A percentile compares a stretch with the other conserved stretches of the same genome.
These are phyloP conservation scores for Globisporangium paddicum DNA, from an alignment of 352 stramenopile genomes.

Conservation along the genomic window DNA sequence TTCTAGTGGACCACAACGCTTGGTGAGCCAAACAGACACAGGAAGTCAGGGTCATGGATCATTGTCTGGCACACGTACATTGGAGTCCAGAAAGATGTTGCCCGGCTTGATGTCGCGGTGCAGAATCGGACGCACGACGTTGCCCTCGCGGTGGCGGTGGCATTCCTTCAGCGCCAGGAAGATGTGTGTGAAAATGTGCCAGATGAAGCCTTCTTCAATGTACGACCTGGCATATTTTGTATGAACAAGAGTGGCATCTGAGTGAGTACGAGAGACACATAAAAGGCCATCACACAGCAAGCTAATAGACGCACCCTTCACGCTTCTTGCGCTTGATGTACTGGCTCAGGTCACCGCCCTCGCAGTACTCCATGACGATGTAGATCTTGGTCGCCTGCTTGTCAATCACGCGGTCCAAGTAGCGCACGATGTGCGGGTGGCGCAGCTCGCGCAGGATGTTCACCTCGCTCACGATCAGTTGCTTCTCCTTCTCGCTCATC, in stretches of 20 bases:
- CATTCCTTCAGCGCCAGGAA: slow-evolving; percentile 90
- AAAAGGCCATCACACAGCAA: background rate
- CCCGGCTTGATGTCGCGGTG: slow-evolving; percentile 91
- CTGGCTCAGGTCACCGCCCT: slow-evolving; percentile 86
- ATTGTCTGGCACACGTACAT: slow-evolving; percentile 40
- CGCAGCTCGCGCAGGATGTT: slow-evolving; percentile 93
- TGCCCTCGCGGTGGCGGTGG: slow-evolving; percentile 84
- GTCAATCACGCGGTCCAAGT: slow-evolving; percentile 93
- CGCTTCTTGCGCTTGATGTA: slow-evolving; percentile 90
- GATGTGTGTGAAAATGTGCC: slow-evolving; percentile 91
- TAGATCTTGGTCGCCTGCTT: slow-evolving; percentile 91
- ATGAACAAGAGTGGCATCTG: background rate
- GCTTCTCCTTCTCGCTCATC: slow-evolving; percentile 93
- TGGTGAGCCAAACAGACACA: slow-evolving; percentile 7
- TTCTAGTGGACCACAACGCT: slow-evolving; percentile 38
- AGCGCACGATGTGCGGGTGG: slow-evolving; percentile 92
- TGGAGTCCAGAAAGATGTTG: slow-evolving; percentile 91
- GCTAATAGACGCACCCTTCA: slow-evolving; percentile 49
- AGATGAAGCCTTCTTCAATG: slow-evolving; percentile 93
- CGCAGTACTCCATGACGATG: slow-evolving; percentile 95
- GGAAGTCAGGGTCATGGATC: background rate
- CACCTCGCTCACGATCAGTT: slow-evolving; percentile 92
- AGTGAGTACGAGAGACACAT: background rate
- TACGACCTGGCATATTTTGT: slow-evolving; percentile 44
- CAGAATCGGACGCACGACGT: slow-evolving; percentile 77